Conservation (phyloP, 148 eudicot genomes). For the Pharnaceum exiguum region DNA sequence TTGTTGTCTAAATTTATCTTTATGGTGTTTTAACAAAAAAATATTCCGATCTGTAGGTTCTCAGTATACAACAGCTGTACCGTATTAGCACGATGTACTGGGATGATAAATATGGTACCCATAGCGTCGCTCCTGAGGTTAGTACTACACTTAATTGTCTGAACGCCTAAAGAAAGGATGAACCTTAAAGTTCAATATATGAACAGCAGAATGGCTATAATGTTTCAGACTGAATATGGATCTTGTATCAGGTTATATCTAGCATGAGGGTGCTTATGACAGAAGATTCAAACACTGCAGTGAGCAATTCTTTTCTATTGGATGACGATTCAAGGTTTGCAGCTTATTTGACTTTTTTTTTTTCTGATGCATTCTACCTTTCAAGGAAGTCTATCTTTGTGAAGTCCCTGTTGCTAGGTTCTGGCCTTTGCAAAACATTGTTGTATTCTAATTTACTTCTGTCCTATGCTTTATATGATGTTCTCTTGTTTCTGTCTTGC, state of each 20-base stretch:
- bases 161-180: neutral
- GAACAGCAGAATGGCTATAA: slow-evolving; percentile 8
- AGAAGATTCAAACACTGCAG: slow-evolving; percentile 83
- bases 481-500: no score
- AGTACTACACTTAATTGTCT: slow-evolving; percentile 17
- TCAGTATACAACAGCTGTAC: slow-evolving; percentile 90
- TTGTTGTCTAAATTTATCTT: neutral
- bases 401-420: no score
- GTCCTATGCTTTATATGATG: no score
- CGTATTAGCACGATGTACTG: slow-evolving; percentile 98
- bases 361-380: neutral
- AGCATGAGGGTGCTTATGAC: slow-evolving; percentile 90
- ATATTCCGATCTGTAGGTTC: slow-evolving; percentile 49
- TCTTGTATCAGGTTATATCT: slow-evolving; percentile 67
- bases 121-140: slow-evolving; percentile 89
- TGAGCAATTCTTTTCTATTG: slow-evolving; percentile 82
- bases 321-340: slow-evolving; percentile 93
- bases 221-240: neutral
- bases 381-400: neutral
- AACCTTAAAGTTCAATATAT: neutral
- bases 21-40: slow-evolving; percentile 9
- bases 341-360: neutral
- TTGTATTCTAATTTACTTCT: no score
- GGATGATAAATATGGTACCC: slow-evolving; percentile 98
- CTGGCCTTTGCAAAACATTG: no score